Conservation (phyloP, 306 rosid species). For the Quercus wislizeni region DNA sequence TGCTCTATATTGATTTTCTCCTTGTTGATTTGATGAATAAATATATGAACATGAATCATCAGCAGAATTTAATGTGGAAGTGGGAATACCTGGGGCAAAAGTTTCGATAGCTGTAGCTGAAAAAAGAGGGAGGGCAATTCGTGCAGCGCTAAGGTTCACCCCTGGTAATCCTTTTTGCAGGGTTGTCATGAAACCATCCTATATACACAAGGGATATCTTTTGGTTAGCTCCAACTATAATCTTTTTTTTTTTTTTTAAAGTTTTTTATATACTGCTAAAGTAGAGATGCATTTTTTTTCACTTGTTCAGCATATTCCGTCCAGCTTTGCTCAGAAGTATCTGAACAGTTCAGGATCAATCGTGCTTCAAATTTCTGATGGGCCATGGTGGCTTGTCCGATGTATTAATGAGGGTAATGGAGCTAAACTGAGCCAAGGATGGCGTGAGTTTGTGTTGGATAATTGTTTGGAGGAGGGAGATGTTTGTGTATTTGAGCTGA, state of each 20-base stretch:
- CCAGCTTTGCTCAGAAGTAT: slow-evolving; percentile 2
- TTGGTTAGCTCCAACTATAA: slow-evolving; percentile 6
- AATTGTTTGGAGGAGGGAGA: neutral
- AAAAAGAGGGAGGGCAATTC: neutral
- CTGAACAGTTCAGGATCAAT: neutral
- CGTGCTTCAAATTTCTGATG: neutral
- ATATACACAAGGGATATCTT: neutral
- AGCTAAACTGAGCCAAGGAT: neutral
- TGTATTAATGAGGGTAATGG: neutral
- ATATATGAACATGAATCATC: neutral
- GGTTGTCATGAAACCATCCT: slow-evolving; percentile 8
- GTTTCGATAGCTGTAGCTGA: neutral
- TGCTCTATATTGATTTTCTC: neutral
- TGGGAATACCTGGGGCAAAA: neutral
- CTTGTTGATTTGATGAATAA: neutral
- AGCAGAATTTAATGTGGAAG: neutral
- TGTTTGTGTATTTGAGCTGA: slow-evolving; percentile 9
- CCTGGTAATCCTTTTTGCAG: slow-evolving; percentile 12
- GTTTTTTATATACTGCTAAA: neutral
- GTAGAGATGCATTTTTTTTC: neutral
- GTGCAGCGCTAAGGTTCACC: neutral
- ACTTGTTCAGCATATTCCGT: neutral
- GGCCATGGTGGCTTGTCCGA: neutral
- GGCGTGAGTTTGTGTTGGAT: neutral
- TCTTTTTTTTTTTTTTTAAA: neutral